A percentile compares a stretch with the other conserved stretches of the same genome.
Conservation (phyloP, 768 basidiomycete genomes). For the Ramaria sp. region DNA sequence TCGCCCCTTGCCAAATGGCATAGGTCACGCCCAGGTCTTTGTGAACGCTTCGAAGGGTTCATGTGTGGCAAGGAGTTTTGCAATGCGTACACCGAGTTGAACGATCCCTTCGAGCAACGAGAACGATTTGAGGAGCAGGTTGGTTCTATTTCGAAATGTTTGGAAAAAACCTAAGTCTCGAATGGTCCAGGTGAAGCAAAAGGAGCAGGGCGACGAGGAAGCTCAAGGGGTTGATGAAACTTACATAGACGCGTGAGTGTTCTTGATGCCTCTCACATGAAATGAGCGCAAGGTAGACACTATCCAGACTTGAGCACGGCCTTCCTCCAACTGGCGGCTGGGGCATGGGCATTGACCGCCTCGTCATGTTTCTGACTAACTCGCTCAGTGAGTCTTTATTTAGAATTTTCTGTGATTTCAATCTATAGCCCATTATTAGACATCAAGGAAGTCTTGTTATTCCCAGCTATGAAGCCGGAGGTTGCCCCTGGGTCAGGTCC, state of each 20-base stretch:
- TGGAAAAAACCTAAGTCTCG: not conserved
- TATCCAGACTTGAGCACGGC: constrained; percentile 80
- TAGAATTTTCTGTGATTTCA: not conserved
- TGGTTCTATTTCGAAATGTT: not conserved
- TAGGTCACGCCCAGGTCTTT: constrained; percentile 90
- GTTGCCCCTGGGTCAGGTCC: constrained; percentile 23
- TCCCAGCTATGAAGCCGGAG: constrained; percentile 94
- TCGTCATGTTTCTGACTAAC: constrained; percentile 98
- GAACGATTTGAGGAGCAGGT: constrained; percentile 93
- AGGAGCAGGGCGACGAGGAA: constrained; percentile 96
- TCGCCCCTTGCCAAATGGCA: constrained; percentile 98
- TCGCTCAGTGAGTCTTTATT: constrained; percentile 62
- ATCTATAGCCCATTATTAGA: constrained; percentile 31
- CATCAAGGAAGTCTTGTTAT: constrained; percentile 93
- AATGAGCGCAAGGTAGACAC: constrained; percentile 7
- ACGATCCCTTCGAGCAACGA: constrained; percentile 95
- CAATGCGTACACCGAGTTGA: constrained; percentile 99
- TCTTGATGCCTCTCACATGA: not conserved
- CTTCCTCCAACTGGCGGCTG: constrained; percentile 96
- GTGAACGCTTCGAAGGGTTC: constrained; percentile 98
- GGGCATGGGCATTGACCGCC: constrained; percentile 91
- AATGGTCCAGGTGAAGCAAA: constrained; percentile 58
- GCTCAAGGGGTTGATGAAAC: constrained; percentile 96
- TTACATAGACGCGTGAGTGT: constrained; percentile 81
- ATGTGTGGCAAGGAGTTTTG: constrained; percentile 97